phyloP scores from a whole-genome alignment of 1,284 basidiomycete species.

The Malassezia nana region DNA sequence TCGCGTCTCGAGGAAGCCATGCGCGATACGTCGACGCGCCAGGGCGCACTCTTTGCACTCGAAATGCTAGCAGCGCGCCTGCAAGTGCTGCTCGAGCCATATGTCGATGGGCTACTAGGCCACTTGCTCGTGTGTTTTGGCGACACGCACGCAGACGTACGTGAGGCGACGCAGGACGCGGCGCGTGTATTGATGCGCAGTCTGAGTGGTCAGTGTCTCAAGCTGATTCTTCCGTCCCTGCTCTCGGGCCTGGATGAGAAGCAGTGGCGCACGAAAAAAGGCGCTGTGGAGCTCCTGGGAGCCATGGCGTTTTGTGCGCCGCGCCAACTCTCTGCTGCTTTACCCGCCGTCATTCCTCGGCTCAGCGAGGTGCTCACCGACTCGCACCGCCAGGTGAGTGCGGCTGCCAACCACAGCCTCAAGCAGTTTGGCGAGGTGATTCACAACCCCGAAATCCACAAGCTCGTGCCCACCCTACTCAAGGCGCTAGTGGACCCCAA shows the following conservation, averaged over 20 bases:
- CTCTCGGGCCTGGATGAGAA: constrained; percentile 90
- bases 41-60: constrained; percentile 90
- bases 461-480: constrained; percentile 78
- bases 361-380: constrained; percentile 91
- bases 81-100: constrained; percentile 85
- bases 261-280: constrained; percentile 96
- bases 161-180: constrained; percentile 88
- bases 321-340: constrained; percentile 80
- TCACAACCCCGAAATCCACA: constrained; percentile 65
- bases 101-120: constrained; percentile 73
- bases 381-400: constrained; percentile 89
- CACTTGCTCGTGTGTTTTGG: constrained; percentile 80
- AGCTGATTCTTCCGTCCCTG: constrained; percentile 81
- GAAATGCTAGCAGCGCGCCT: constrained; percentile 73
- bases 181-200: constrained; percentile 90
- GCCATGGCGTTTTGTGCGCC: constrained; percentile 99
- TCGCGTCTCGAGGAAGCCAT: constrained; percentile 64
- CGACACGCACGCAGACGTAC: constrained; percentile 77
- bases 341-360: constrained; percentile 91
- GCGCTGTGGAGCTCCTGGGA: constrained; percentile 94
- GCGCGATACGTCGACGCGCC: constrained; percentile 82
- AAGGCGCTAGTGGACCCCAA: constrained; percentile 93
- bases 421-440: constrained; percentile 83
- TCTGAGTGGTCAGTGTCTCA: constrained; percentile 59
- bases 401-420: constrained; percentile 84